Evolutionary conservation across 352 stramenopile species (phyloP).

Genomic region (Globisporangium recalcitrans): DNA sequence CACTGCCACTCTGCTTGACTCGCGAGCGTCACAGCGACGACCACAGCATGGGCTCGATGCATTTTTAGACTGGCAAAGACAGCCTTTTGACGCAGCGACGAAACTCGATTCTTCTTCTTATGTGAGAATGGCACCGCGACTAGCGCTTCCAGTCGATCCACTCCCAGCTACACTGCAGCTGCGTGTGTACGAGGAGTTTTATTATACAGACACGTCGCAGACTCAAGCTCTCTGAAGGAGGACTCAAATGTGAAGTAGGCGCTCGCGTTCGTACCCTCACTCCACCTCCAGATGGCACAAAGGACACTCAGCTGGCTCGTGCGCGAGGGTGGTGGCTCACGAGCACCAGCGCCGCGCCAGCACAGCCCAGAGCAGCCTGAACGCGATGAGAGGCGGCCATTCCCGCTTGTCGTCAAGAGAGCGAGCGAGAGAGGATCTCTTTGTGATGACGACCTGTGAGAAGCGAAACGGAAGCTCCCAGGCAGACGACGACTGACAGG

Average conservation of each 20-base stretch:
- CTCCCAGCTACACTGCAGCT: neutral
- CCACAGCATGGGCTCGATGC: neutral
- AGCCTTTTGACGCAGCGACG: neutral
- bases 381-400: neutral
- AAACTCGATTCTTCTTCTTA: neutral
- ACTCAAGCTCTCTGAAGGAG: neutral
- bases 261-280: neutral
- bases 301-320: conserved; percentile 21
- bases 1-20: neutral
- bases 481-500: neutral
- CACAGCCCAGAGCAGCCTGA: neutral
- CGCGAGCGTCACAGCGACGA: neutral
- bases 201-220: neutral
- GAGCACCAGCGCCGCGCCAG: neutral
- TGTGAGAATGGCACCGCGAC: neutral
- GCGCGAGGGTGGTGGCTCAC: conserved; percentile 18
- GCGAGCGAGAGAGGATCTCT: neutral
- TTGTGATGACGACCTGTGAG: neutral
- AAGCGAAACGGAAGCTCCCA: neutral
- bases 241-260: neutral
- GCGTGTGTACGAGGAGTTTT: neutral
- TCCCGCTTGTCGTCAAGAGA: neutral
- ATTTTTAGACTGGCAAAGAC: conserved; percentile 5
- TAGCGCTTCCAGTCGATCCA: neutral
- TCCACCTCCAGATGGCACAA: neutral